Evolutionary conservation across 306 rosid genomes (phyloP).

Genomic region (Hippophae tibetana): DNA sequence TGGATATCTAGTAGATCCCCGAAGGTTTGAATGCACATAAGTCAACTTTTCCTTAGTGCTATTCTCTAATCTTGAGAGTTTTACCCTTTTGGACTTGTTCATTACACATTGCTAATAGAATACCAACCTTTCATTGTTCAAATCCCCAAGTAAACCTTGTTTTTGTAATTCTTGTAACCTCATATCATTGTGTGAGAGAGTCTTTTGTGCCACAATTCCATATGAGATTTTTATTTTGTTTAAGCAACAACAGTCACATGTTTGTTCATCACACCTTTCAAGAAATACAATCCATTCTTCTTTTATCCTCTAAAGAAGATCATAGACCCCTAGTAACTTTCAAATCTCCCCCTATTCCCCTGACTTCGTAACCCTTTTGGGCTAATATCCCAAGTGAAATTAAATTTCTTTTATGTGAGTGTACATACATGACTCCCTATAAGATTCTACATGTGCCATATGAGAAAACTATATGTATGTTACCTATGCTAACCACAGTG

Average conservation of each 20-base stretch:
- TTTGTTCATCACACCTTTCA: background rate
- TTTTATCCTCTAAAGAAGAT: background rate
- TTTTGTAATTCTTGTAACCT: background rate
- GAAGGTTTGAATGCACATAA: background rate
- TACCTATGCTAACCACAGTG: background rate
- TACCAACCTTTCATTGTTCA: background rate
- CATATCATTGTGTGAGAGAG: background rate
- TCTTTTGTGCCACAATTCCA: background rate
- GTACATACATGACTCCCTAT: background rate
- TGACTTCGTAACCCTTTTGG: background rate
- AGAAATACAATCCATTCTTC: background rate
- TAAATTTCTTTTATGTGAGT: background rate
- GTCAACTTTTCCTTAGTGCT: background rate
- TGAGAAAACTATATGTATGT: too few species aligned
- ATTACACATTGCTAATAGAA: background rate
- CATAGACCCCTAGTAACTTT: background rate
- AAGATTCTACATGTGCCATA: background rate
- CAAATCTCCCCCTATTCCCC: background rate
- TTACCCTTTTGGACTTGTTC: background rate
- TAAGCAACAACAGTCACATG: background rate
- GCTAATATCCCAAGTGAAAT: background rate
- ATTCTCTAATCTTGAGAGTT: background rate
- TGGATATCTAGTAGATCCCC: too few species aligned
- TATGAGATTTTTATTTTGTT: background rate
- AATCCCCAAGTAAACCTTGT: background rate